phyloP scores from a whole-genome alignment of 192 early-diverging fungal species.

The Radiomyces spectabilis region DNA sequence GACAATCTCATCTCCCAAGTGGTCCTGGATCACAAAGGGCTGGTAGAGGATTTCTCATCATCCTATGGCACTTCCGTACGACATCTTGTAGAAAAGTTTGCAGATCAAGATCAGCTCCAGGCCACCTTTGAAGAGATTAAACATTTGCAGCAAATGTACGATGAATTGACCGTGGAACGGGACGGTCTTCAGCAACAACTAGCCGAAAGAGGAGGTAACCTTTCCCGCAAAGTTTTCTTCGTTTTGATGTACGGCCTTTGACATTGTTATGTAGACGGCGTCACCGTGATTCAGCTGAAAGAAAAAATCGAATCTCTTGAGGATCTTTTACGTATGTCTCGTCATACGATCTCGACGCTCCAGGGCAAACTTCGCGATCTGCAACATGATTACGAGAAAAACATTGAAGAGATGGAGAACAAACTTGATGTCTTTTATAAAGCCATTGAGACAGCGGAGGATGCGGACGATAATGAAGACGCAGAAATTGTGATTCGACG shows the following conservation, averaged over 20 bases:
- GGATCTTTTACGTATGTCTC: constrained; percentile 56
- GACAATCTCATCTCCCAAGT: constrained; percentile 72
- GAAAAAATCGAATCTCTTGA: constrained; percentile 32
- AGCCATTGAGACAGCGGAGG: background rate
- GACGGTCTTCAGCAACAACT: constrained; percentile 59
- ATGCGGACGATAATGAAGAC: constrained; percentile 27
- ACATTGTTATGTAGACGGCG: constrained; percentile 8
- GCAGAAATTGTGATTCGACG: constrained; percentile 2
- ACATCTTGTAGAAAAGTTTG: constrained; percentile 66
- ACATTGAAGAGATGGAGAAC: constrained; percentile 55
- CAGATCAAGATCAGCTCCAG: constrained; percentile 71
- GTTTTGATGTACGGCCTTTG: background rate
- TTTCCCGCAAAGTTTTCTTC: background rate
- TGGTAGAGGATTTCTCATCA: constrained; percentile 48
- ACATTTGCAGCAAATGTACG: constrained; percentile 54
- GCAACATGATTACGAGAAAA: constrained; percentile 57
- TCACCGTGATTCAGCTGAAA: constrained; percentile 43
- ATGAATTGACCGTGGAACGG: constrained; percentile 55
- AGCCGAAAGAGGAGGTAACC: constrained; percentile 50
- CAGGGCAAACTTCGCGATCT: constrained; percentile 66
- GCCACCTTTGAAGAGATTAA: constrained; percentile 62
- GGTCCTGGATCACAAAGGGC: constrained; percentile 65
- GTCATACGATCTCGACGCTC: constrained; percentile 66
- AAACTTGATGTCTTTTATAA: constrained; percentile 42
- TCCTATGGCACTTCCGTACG: constrained; percentile 63